Conservation (phyloP, 2,329 filamentous ascomycete genomes). For the Boeremia exigua region DNA sequence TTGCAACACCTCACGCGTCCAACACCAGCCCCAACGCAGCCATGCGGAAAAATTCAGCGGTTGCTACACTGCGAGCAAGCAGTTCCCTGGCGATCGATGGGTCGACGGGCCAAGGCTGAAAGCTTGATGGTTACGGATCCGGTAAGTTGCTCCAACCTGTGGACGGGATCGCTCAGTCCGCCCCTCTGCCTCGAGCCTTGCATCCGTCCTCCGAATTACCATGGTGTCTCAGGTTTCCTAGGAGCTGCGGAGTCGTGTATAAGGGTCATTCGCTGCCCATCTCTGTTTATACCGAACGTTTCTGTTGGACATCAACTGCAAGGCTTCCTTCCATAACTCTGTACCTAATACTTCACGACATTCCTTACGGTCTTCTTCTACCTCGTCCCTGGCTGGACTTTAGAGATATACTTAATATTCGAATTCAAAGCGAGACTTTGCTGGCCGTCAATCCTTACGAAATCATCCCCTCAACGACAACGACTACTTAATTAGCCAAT, state of each 20-base stretch:
- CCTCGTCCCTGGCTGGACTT: constrained; percentile 51
- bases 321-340: constrained; percentile 41
- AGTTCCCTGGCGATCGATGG: constrained; percentile 39
- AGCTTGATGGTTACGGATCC: constrained; percentile 42
- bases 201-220: constrained; percentile 48
- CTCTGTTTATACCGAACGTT: constrained; percentile 47
- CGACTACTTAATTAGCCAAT: constrained; percentile 39
- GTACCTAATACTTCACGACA: constrained; percentile 47
- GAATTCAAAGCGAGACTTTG: constrained; percentile 49
- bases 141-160: constrained; percentile 38
- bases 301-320: constrained; percentile 44
- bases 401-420: constrained; percentile 43
- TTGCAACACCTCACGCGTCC: constrained; percentile 46
- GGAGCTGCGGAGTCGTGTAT: constrained; percentile 42
- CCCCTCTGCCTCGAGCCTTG: constrained; percentile 36
- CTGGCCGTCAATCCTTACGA: constrained; percentile 39
- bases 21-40: constrained; percentile 36
- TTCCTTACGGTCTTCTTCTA: constrained; percentile 47
- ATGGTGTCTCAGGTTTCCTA: constrained; percentile 46
- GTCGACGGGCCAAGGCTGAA: constrained; percentile 36
- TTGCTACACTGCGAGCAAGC: constrained; percentile 35
- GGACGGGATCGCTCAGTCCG: constrained; percentile 42
- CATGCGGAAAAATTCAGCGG: constrained; percentile 32
- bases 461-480: constrained; percentile 23
- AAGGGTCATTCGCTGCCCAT: constrained; percentile 48